Conservation (phyloP, 2,329 filamentous ascomycete genomes). For the Zarea fungicola region DNA sequence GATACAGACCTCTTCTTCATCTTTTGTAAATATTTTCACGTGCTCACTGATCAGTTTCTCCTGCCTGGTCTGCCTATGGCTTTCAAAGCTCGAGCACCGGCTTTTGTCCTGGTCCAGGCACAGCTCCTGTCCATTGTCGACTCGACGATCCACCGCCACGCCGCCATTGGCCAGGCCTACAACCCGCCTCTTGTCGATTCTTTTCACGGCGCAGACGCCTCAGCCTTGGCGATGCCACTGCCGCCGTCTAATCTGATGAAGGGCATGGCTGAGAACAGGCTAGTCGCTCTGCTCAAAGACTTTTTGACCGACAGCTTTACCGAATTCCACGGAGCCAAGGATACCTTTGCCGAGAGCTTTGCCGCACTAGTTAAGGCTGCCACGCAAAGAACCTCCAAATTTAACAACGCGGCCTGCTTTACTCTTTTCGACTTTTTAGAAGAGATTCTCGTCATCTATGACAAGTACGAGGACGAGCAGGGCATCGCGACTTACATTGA, state of each 20-base stretch:
- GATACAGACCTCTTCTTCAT: constrained; percentile 90
- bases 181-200: constrained; percentile 40
- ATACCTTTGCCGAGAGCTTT: constrained; percentile 73
- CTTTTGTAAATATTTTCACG: constrained; percentile 83
- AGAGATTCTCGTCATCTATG: constrained; percentile 65
- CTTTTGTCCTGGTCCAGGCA: constrained; percentile 73
- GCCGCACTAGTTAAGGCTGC: constrained; percentile 67
- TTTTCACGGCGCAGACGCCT: constrained; percentile 56
- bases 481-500: constrained; percentile 49
- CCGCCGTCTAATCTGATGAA: constrained; percentile 65
- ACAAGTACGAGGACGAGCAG: constrained; percentile 40
- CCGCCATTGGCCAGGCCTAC: constrained; percentile 41
- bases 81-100: constrained; percentile 63
- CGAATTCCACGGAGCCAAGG: constrained; percentile 42
- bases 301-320: constrained; percentile 53
- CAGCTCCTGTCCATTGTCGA: constrained; percentile 77
- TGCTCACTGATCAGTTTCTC: constrained; percentile 70
- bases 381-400: constrained; percentile 70
- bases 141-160: constrained; percentile 75
- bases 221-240: constrained; percentile 57
- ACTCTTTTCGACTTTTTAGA: constrained; percentile 89
- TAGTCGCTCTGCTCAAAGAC: constrained; percentile 78
- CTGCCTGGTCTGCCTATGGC: constrained; percentile 47
- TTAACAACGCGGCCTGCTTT: constrained; percentile 78
- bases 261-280: constrained; percentile 81